phyloP scores from a whole-genome alignment of 2,329 filamentous ascomycete species.

The Trichophyton mentagrophytes region DNA sequence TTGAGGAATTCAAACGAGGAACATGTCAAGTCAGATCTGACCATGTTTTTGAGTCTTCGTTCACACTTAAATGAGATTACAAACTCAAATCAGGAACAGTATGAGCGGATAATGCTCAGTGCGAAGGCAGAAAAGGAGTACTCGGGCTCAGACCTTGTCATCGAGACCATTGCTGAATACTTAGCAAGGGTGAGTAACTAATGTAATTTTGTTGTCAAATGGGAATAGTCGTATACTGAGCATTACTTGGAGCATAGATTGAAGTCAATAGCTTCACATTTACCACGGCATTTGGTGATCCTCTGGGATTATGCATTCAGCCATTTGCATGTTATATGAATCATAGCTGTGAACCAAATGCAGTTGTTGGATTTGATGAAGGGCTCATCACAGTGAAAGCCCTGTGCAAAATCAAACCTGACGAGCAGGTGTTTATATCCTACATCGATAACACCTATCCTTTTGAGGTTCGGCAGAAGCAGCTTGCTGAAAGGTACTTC shows the following conservation, averaged over 20 bases:
- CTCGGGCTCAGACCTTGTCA: slow-evolving; percentile 34
- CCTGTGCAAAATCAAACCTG: slow-evolving; percentile 39
- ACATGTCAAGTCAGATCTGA: slow-evolving; percentile 28
- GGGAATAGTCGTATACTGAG: not conserved
- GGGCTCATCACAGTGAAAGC: slow-evolving; percentile 39
- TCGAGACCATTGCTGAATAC: slow-evolving; percentile 32
- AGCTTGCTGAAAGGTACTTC: slow-evolving; percentile 44
- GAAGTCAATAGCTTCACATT: slow-evolving; percentile 48
- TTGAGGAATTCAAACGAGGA: slow-evolving; percentile 28
- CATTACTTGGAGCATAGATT: slow-evolving; percentile 26
- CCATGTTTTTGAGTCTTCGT: slow-evolving; percentile 33
- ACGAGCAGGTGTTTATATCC: slow-evolving; percentile 48
- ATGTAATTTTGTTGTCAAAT: not conserved
- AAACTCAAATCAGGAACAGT: slow-evolving; percentile 28
- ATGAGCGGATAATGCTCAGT: slow-evolving; percentile 37
- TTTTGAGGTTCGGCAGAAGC: slow-evolving; percentile 37
- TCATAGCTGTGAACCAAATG: slow-evolving; percentile 51
- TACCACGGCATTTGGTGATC: slow-evolving; percentile 43
- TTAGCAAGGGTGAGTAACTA: slow-evolving; percentile 33
- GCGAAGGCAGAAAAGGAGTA: slow-evolving; percentile 44
- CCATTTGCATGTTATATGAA: slow-evolving; percentile 44
- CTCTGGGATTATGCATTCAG: slow-evolving; percentile 47
- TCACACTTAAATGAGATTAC: slow-evolving; percentile 40
- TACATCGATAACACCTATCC: slow-evolving; percentile 49
- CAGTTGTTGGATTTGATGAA: slow-evolving; percentile 45